Percentiles rank a stretch among this genome's conserved stretches.
These are phyloP conservation scores for Obelidium mucronatum DNA, from an alignment of 192 early-diverging fungal genomes.

Conservation along the genomic window DNA sequence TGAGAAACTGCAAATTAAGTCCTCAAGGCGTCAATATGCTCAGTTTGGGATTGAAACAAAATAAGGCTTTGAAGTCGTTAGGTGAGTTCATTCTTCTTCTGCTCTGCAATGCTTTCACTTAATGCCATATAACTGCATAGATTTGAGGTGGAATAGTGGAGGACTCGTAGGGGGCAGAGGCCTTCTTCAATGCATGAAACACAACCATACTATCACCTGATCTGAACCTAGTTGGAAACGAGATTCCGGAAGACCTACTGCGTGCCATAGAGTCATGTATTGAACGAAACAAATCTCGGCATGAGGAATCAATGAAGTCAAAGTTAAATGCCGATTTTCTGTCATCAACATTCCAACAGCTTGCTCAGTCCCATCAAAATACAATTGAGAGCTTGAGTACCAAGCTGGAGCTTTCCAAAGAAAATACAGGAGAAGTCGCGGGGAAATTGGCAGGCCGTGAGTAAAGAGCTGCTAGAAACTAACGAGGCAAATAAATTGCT, in stretches of 20 bases:
- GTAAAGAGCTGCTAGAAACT: slow-evolving; percentile 44
- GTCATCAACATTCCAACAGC: slow-evolving; percentile 45
- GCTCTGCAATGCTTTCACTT: too few relatives aligned
- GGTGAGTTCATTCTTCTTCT: slow-evolving; percentile 35
- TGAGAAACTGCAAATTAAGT: slow-evolving; percentile 67
- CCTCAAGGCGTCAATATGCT: slow-evolving; percentile 53
- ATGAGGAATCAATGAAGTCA: slow-evolving; percentile 36
- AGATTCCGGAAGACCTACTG: slow-evolving; percentile 60
- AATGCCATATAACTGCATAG: slow-evolving; percentile 23
- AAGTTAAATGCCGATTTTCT: slow-evolving; percentile 50
- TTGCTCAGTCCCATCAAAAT: slow-evolving; percentile 51
- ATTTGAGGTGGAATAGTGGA: slow-evolving; percentile 66
- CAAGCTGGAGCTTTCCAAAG: slow-evolving; percentile 45
- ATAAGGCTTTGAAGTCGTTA: slow-evolving; percentile 51
- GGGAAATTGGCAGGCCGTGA: slow-evolving; percentile 46
- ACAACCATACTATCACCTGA: slow-evolving; percentile 53
- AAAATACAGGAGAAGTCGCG: slow-evolving; percentile 22
- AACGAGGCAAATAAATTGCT: slow-evolving; percentile 39
- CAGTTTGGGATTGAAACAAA: slow-evolving; percentile 54
- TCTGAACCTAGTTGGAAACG: slow-evolving; percentile 60
- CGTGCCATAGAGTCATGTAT: slow-evolving; percentile 36
- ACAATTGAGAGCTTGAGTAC: slow-evolving; percentile 39
- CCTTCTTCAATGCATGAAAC: slow-evolving; percentile 56
- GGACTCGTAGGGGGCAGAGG: slow-evolving; percentile 59
- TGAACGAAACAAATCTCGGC: slow-evolving; percentile 53